Conservation (phyloP, 495 filamentous ascomycete species). For the Neurospora sp. region DNA sequence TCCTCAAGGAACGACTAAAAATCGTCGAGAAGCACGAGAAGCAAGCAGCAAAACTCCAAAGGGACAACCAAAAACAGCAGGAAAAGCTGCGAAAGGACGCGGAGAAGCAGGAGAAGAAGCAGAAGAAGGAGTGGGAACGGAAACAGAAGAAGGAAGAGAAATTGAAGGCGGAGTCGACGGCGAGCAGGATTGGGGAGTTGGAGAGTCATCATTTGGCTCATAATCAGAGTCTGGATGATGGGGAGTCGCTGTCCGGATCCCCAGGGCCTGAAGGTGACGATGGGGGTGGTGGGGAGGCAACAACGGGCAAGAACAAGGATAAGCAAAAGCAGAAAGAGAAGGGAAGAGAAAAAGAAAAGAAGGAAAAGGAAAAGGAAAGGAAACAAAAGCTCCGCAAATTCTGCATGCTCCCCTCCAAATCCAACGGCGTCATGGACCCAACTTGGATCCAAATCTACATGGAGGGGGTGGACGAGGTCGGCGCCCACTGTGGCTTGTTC, state of each 20-base stretch:
- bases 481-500: slow-evolving; percentile 78
- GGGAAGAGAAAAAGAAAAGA: slow-evolving; percentile 11
- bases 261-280: slow-evolving; percentile 7
- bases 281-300: neutral
- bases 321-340: neutral
- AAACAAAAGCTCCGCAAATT: slow-evolving; percentile 58
- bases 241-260: neutral
- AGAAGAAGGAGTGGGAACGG: slow-evolving; percentile 15
- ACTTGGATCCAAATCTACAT: slow-evolving; percentile 72
- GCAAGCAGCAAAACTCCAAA: slow-evolving; percentile 29
- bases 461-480: slow-evolving; percentile 74
- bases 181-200: neutral
- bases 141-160: slow-evolving; percentile 9
- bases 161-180: slow-evolving; percentile 8
- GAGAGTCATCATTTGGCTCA: neutral
- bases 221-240: slow-evolving; percentile 4
- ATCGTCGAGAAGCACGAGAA: slow-evolving; percentile 45
- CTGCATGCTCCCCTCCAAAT: slow-evolving; percentile 57
- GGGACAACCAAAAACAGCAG: slow-evolving; percentile 23
- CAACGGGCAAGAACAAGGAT: neutral
- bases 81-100: slow-evolving; percentile 25
- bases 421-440: slow-evolving; percentile 33
- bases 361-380: slow-evolving; percentile 13
- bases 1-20: slow-evolving; percentile 49
- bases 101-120: slow-evolving; percentile 13